Evolutionary conservation across 2,329 filamentous ascomycete species (phyloP).

Genomic region (Dactylellina cionopaga): DNA sequence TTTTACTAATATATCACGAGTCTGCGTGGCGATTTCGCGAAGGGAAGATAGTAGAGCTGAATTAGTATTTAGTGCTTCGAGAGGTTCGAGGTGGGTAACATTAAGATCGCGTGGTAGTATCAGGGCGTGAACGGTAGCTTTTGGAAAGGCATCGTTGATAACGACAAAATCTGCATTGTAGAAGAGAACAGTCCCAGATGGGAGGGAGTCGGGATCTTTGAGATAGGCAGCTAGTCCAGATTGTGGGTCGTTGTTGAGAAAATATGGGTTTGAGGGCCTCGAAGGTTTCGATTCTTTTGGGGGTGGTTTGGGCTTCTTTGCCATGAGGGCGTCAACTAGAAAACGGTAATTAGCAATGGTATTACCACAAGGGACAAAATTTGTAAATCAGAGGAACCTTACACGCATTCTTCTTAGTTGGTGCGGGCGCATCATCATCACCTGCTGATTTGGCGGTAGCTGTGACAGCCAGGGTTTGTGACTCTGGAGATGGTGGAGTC

Average conservation of each 20-base stretch:
- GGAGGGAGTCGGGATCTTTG: slow-evolving; percentile 69
- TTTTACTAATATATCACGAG: slow-evolving; percentile 73
- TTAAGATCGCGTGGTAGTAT: slow-evolving; percentile 78
- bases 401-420: slow-evolving; percentile 40
- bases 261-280: slow-evolving; percentile 25
- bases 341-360: neutral
- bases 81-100: slow-evolving; percentile 75
- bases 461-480: neutral
- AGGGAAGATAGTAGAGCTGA: slow-evolving; percentile 20
- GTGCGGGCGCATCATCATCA: neutral
- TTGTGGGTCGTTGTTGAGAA: slow-evolving; percentile 59
- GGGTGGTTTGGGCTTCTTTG: slow-evolving; percentile 35
- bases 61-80: slow-evolving; percentile 71
- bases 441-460: neutral
- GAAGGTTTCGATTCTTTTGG: neutral
- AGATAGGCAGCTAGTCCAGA: slow-evolving; percentile 76
- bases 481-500: neutral
- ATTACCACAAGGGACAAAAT: neutral
- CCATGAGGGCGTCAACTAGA: slow-evolving; percentile 41
- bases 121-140: slow-evolving; percentile 83
- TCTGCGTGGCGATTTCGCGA: slow-evolving; percentile 59
- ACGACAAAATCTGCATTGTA: slow-evolving; percentile 76
- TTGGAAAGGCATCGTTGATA: slow-evolving; percentile 86
- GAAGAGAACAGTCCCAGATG: slow-evolving; percentile 71
- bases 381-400: no score